phyloP scores from a whole-genome alignment of 2,329 filamentous ascomycete species.

The Claviceps cyperi region DNA sequence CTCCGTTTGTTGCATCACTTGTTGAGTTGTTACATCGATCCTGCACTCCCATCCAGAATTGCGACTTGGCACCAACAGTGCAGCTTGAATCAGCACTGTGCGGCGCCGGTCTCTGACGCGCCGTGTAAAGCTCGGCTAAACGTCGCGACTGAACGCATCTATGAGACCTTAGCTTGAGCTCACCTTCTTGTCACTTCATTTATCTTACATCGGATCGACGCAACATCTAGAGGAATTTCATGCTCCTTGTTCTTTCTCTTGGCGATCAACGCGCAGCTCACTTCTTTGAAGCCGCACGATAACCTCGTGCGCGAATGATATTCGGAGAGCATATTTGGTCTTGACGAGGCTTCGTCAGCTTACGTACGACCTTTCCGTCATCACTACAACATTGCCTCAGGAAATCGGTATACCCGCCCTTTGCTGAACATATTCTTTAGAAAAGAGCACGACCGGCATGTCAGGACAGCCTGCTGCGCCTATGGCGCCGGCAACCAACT shows the following conservation, averaged over 20 bases:
- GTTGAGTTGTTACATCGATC: no score
- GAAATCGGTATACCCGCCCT: neutral
- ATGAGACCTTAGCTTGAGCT: neutral
- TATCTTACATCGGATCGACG: neutral
- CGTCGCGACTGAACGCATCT: neutral
- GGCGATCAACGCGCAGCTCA: neutral
- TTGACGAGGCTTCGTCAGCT: no score
- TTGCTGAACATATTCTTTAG: neutral
- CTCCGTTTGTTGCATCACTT: no score
- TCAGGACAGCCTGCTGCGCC: slow-evolving; percentile 18
- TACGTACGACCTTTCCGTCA: neutral
- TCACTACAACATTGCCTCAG: neutral
- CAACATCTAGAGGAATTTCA: neutral
- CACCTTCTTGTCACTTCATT: neutral
- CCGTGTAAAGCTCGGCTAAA: slow-evolving; percentile 5
- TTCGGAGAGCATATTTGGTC: neutral
- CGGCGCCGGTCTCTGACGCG: neutral
- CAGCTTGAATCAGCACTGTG: no score
- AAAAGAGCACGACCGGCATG: slow-evolving; percentile 12
- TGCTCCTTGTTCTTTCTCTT: neutral
- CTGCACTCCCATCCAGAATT: no score
- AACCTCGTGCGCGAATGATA: neutral
- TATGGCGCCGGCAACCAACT: slow-evolving; percentile 17
- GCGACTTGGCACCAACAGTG: no score
- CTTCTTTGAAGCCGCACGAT: neutral